Evolutionary conservation across 2,329 filamentous ascomycete species (phyloP), one percentile per base, ranked within the genome.

Genomic region (Claviceps africana): DNA sequence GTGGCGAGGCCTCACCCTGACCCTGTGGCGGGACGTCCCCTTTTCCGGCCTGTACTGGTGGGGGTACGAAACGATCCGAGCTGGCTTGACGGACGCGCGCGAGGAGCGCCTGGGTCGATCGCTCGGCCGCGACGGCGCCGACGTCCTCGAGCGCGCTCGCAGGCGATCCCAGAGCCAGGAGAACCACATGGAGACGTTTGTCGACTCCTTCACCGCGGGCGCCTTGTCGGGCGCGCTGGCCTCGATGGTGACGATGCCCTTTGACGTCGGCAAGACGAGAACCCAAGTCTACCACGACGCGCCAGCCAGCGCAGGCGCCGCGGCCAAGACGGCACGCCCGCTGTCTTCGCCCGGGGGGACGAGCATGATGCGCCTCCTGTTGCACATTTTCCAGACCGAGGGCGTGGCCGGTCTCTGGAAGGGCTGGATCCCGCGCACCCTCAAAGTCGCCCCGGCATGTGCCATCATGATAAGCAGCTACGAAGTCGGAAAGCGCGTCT

Each of bases 401-500:
- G 93, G 93, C 2, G 65, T 82, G 17, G 65, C 78, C 1, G 93
- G 93, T 0, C 71, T 98, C 5, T 97, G 94, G 79, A 86, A 77
- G 60, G 93, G 93, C 44, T 96, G 90, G 88, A 84, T 88, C 25
- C 89, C 93, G 0, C 77, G 93, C 40, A 95, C 88, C 58, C 73
- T 97, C 55, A 97, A 97, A 66, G 90, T 98, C 5, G 91, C 93
- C 1, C 93, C 93, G 1, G 88, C 91, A 0, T 98, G 93, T 68
- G 93, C 93, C 30, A 97, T 98, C 65, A 98, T 98, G 93, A 97
- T 98, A 64, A 94, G 88, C 65, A 95, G 85, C 64, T 98, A 97
- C 67, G 93, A 98, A 68, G 79, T 97, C 39, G 90, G 93, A 49
- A 98, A 98, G 75, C 84, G 86, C 66, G 83, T 86, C 65, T 94